Evolutionary conservation across 441 rosid genomes (phyloP), one percentile per base, ranked within the genome.

Genomic region (Jatropha multifida): DNA sequence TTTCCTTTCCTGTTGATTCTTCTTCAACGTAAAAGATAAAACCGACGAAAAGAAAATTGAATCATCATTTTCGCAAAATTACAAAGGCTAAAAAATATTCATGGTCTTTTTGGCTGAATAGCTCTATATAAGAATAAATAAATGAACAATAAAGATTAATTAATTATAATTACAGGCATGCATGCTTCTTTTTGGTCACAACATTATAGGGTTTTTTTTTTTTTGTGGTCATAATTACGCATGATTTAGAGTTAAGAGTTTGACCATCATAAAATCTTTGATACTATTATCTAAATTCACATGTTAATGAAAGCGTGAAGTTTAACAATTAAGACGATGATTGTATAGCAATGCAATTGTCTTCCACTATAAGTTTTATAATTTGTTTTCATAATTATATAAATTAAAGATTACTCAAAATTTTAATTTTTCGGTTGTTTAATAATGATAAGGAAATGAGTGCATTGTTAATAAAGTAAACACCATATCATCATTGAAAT

Each of bases 391-490:
- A 18, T 37, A 18, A 67, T 68, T 41, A 8, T 42, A 42, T 42
- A 42, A 42, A 65, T 14, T 18, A 14, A 56, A 69, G 55, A 60
- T 23, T 65, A 23, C 54, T 38, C 15, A 2, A 55, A 3, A 15
- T 55, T 40, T 12, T 55, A 4, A 9, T 13, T 27, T 9, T 37
- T 27, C 2, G 32, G 32, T 27, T 27, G 32, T 27, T 27, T 64
- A 27, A 51, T 76, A 41, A 55, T 70, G 65, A 70, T 70, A 65
- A n/a, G 49, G 75, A 70, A 63, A 76, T 70, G 48, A 69, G 74
- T 76, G 42, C 58, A 60, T 46, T 27, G 49, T 44, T 18, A 68
- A 46, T 48, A 58, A 46, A 67, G 59, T 55, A 41, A 52, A 27
- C 64, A 23, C 26, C 64, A 26, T 56, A 56, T 56, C 26, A 56